phyloP scores from a whole-genome alignment of 768 basidiomycete species.

The Suillus americanus region DNA sequence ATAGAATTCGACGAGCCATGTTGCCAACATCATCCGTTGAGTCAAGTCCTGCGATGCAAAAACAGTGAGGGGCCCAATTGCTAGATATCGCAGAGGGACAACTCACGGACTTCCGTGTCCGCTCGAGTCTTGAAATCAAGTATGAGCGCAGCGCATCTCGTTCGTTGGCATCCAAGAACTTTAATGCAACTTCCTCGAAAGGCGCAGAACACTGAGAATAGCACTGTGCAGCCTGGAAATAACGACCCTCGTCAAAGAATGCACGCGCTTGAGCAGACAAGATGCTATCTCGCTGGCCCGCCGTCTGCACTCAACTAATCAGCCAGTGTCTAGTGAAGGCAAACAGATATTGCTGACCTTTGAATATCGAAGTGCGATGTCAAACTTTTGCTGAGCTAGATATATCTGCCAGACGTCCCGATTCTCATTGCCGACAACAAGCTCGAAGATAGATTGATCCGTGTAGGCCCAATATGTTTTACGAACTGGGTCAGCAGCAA shows the following conservation, averaged over 20 bases:
- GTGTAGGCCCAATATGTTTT: constrained; percentile 96
- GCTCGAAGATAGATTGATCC: constrained; percentile 83
- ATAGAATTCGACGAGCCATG: constrained; percentile 98
- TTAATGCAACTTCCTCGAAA: constrained; percentile 91
- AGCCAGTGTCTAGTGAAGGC: not conserved
- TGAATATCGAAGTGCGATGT: constrained; percentile 76
- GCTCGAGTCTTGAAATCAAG: constrained; percentile 81
- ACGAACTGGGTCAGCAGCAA: constrained; percentile 82
- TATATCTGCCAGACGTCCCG: constrained; percentile 94
- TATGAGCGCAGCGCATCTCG: constrained; percentile 90
- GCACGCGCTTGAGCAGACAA: constrained; percentile 80
- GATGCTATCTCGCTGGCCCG: constrained; percentile 83
- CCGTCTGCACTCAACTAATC: constrained; percentile 50
- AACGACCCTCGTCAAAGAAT: constrained; percentile 76
- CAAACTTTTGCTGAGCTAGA: constrained; percentile 73
- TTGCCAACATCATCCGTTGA: constrained; percentile 96
- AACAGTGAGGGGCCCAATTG: not conserved
- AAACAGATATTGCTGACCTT: constrained; percentile 51
- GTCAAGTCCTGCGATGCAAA: constrained; percentile 67
- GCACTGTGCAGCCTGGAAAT: constrained; percentile 88
- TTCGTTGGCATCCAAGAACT: constrained; percentile 87
- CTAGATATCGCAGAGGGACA: not conserved
- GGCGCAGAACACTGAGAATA: constrained; percentile 86
- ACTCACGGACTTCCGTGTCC: constrained; percentile 78
- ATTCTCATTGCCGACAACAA: constrained; percentile 84